A percentile compares a stretch with the other conserved stretches of the same genome.
Evolutionary conservation across 495 filamentous ascomycete species (phyloP).

Genomic region (Tetracladium setigerum): DNA sequence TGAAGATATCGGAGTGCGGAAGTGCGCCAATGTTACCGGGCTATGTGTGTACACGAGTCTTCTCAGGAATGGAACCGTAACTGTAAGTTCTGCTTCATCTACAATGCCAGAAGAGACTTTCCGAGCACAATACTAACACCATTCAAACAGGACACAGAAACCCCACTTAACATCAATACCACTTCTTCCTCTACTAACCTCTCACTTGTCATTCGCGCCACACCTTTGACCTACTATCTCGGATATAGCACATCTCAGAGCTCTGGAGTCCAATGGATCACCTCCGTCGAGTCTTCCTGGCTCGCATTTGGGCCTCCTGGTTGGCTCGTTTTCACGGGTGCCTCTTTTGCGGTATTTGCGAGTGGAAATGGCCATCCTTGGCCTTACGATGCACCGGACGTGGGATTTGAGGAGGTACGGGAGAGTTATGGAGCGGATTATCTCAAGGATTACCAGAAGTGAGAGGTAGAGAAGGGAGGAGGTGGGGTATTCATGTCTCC

Average conservation of each 20-base stretch:
- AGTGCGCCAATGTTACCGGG: neutral
- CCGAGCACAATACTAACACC: neutral
- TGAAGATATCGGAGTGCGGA: slow-evolving; percentile 4
- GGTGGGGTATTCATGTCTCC: too few relatives aligned
- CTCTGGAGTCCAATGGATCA: neutral
- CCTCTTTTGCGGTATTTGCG: slow-evolving; percentile 5
- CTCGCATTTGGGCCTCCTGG: slow-evolving; percentile 4
- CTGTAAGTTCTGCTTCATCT: neutral
- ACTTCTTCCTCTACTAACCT: neutral
- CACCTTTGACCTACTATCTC: neutral
- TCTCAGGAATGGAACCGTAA: neutral
- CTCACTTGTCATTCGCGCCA: slow-evolving; percentile 1
- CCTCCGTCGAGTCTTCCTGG: neutral
- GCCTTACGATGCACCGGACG: slow-evolving; percentile 1
- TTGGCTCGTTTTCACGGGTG: slow-evolving; percentile 4
- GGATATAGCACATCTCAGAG: neutral
- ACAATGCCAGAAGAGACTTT: too few relatives aligned
- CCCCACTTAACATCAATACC: neutral
- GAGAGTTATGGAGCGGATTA: slow-evolving; percentile 1
- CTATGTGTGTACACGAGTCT: slow-evolving; percentile 2
- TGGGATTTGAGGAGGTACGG: slow-evolving; percentile 1
- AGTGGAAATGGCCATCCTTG: slow-evolving; percentile 8
- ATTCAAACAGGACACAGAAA: slow-evolving; percentile 1
- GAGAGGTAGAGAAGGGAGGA: neutral
- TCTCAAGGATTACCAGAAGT: neutral